Evolutionary conservation across 2,329 filamentous ascomycete genomes (phyloP).

Genomic region (Colletotrichum karsti): DNA sequence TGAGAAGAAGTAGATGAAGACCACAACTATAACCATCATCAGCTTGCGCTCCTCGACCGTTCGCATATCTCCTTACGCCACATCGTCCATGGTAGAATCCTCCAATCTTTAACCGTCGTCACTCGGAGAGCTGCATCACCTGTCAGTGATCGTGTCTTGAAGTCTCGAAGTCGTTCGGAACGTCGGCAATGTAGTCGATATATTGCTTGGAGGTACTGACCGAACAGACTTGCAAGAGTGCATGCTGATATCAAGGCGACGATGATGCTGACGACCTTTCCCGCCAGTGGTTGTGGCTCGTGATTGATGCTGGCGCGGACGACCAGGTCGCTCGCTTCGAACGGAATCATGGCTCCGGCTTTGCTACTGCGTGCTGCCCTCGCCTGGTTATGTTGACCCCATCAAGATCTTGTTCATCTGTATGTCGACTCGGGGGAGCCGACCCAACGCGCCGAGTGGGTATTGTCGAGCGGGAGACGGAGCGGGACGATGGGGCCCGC

Average conservation of each 20-base stretch:
- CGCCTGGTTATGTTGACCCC: background rate
- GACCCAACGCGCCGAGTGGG: background rate
- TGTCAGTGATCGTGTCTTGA: background rate
- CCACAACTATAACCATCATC: background rate
- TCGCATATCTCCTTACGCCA: background rate
- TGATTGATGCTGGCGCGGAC: conserved; percentile 17
- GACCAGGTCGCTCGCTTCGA: background rate
- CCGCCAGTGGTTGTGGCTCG: conserved; percentile 6
- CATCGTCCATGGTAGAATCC: conserved; percentile 15
- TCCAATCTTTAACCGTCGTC: conserved; percentile 16
- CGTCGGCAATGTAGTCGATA: too few species aligned
- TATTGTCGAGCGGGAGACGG: background rate
- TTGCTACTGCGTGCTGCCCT: conserved; percentile 4
- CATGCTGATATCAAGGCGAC: conserved; percentile 21
- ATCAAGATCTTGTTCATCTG: background rate
- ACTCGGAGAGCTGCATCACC: background rate
- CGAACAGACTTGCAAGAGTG: conserved; percentile 3
- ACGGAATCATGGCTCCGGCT: background rate
- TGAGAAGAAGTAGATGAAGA: conserved; percentile 16
- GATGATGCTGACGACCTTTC: conserved; percentile 18
- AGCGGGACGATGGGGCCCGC: background rate
- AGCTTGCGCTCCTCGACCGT: background rate
- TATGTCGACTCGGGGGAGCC: background rate
- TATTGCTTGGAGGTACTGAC: conserved; percentile 3
- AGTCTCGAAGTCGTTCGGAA: background rate